Base-by-base conservation (phyloP, 805 yeast genomes). In the Sugiyamaella smithiae region DNA sequence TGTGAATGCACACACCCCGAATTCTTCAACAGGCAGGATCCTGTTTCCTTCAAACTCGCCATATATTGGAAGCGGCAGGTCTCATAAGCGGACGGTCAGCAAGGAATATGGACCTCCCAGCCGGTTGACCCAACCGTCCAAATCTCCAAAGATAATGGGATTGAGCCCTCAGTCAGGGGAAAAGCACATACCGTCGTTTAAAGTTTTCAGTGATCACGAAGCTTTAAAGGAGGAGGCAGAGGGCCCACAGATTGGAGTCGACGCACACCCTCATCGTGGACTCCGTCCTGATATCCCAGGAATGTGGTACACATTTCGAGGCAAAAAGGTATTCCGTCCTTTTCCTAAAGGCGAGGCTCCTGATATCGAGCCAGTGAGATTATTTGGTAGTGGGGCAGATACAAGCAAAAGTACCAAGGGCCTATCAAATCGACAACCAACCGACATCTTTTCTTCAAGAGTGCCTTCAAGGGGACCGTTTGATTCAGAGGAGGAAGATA, bases 241-340 rank as follows among this genome's bases (percentile, higher is more conserved):
- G 22, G 44, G 48, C 16, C 40, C 20, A 20, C 45, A 46, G 24
- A 44, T 47, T 23, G 9, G 17, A 6, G 23, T 11, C 5, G 33
- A 17, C 9, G 24, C n/a, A 14, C 61, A 54, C 42, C 60, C 59
- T 14, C 57, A 52, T 32, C 31, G 20, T 11, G 45, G 57, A 4
- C 37, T 50, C 14, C 46, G 55, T 11, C 56, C 51, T 8, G 45
- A 46, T 29, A 48, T 50, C 6, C 51, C 56, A 9, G 72, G 72
- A 9, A 61, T 68, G 65, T 64, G 67, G 69, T 68, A 64, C 52
- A 64, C 59, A 14, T 67, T 68, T 48, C 56, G 71, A 9, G 71
- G 71, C 24, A 67, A 66, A 50, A 56, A 56, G 56, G 58, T 68
- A 31, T 68, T 67, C 50, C 50, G 71, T 29, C 69, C 68, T 22